Conservation (phyloP, 495 filamentous ascomycete species). For the Neurospora intermedia region DNA sequence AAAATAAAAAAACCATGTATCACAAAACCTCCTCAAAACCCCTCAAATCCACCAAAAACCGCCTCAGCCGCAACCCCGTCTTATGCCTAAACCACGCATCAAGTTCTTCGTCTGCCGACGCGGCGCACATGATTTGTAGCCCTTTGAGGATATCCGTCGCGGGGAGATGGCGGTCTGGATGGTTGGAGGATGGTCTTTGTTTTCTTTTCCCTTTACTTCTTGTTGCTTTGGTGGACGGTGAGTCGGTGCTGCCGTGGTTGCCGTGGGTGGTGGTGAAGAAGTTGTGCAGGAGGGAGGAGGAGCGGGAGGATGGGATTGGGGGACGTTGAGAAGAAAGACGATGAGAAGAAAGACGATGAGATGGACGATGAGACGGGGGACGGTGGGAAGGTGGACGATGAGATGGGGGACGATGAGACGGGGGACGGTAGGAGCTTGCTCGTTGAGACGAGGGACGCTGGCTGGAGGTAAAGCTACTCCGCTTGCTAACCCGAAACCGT, state of each 20-base stretch:
- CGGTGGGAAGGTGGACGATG: not conserved
- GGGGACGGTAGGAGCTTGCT: not conserved
- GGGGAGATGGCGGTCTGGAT: not conserved
- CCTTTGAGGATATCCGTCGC: constrained; percentile 32
- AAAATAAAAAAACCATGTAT: too few relatives aligned
- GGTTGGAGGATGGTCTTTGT: constrained; percentile 9
- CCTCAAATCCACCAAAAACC: constrained; percentile 37
- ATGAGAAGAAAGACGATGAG: too few relatives aligned
- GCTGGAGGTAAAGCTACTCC: not conserved
- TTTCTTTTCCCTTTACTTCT: too few relatives aligned
- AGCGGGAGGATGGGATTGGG: not conserved
- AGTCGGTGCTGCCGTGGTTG: too few relatives aligned
- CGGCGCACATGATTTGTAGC: constrained; percentile 36
- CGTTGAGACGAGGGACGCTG: not conserved
- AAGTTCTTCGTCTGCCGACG: constrained; percentile 35
- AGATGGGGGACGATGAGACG: too few relatives aligned
- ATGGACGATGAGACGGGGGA: not conserved
- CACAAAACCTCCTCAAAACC: constrained; percentile 27
- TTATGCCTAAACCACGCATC: constrained; percentile 33
- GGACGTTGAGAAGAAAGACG: not conserved
- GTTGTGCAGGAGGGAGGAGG: not conserved
- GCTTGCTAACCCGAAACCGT: not conserved
- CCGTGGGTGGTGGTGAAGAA: constrained; percentile 21
- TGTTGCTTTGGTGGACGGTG: accelerated
- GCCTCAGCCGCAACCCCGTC: constrained; percentile 35